Evolutionary conservation across 2,329 filamentous ascomycete species (phyloP).

Genomic region (Fusarium scirpi): DNA sequence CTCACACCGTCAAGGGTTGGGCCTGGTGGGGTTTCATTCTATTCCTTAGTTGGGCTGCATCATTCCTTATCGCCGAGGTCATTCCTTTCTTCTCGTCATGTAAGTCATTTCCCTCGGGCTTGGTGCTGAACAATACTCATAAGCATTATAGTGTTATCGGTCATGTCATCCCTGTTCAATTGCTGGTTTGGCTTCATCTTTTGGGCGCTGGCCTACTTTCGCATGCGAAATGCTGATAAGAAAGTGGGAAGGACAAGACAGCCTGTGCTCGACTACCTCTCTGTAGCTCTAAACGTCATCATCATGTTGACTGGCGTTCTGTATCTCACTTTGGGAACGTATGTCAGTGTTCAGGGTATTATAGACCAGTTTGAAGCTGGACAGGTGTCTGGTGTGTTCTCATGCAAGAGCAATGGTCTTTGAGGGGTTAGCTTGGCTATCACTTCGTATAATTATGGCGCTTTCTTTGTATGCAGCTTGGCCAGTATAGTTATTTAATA

Average conservation of each 20-base stretch:
- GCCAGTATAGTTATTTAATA: background rate
- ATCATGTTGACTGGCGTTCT: conserved; percentile 81
- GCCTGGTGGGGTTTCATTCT: conserved; percentile 80
- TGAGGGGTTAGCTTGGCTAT: conserved; percentile 46
- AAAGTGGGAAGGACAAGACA: conserved; percentile 65
- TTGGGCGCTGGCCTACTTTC: conserved; percentile 84
- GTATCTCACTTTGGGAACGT: conserved; percentile 85
- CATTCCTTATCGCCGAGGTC: conserved; percentile 90
- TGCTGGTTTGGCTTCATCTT: conserved; percentile 97
- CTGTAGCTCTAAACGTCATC: conserved; percentile 75
- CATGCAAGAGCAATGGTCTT: conserved; percentile 77
- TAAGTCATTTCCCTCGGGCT: conserved; percentile 48
- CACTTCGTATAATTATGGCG: background rate
- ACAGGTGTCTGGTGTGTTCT: conserved; percentile 77
- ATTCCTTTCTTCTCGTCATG: conserved; percentile 91
- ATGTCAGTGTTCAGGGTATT: conserved; percentile 79
- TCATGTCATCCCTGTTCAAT: conserved; percentile 89
- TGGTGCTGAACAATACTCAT: background rate
- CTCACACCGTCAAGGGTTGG: conserved; percentile 87
- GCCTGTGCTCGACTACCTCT: conserved; percentile 61
- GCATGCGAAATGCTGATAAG: conserved; percentile 75
- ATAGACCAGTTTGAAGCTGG: conserved; percentile 77
- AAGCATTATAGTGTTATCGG: conserved; percentile 63
- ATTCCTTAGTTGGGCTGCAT: conserved; percentile 75
- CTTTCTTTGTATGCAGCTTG: background rate